Conservation (phyloP, 768 basidiomycete species). For the Brasilioporus rufonigricans region DNA sequence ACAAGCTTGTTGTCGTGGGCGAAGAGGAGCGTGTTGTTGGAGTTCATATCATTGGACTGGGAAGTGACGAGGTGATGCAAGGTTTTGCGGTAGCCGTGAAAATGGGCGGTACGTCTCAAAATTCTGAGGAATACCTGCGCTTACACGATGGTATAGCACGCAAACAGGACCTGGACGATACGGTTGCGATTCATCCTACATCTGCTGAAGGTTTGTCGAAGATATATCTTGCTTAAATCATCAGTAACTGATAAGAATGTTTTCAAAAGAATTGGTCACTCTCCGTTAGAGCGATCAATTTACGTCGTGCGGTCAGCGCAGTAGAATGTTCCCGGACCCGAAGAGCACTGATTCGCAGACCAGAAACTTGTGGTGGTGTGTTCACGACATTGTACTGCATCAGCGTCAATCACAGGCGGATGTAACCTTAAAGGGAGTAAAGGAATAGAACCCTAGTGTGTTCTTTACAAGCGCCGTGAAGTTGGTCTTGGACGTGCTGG, state of each 20-base stretch:
- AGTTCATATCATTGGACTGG: slow-evolving; percentile 86
- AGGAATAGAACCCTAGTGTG: too few relatives aligned
- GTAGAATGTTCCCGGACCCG: not conserved
- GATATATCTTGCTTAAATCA: not conserved
- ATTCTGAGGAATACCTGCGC: not conserved
- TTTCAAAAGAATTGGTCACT: slow-evolving; percentile 52
- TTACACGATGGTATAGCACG: slow-evolving; percentile 43
- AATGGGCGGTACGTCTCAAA: slow-evolving; percentile 65
- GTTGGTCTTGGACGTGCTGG: too few relatives aligned
- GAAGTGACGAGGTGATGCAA: slow-evolving; percentile 93
- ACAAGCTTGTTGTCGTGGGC: slow-evolving; percentile 87
- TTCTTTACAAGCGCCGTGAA: too few relatives aligned
- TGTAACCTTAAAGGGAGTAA: too few relatives aligned
- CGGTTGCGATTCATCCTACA: slow-evolving; percentile 91
- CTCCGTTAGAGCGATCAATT: slow-evolving; percentile 37
- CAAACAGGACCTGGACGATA: slow-evolving; percentile 82
- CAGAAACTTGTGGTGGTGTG: not conserved
- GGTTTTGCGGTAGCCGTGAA: slow-evolving; percentile 97
- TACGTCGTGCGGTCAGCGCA: not conserved
- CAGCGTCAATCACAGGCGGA: not conserved
- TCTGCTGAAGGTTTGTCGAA: slow-evolving; percentile 69
- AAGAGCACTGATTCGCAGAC: not conserved
- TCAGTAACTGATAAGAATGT: slow-evolving; percentile 15
- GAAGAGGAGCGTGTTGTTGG: slow-evolving; percentile 96
- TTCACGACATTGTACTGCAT: not conserved